A percentile compares a stretch with the other conserved stretches of the same genome.
phyloP scores from a whole-genome alignment of 352 stramenopile species.

The Achlya hypogyna region DNA sequence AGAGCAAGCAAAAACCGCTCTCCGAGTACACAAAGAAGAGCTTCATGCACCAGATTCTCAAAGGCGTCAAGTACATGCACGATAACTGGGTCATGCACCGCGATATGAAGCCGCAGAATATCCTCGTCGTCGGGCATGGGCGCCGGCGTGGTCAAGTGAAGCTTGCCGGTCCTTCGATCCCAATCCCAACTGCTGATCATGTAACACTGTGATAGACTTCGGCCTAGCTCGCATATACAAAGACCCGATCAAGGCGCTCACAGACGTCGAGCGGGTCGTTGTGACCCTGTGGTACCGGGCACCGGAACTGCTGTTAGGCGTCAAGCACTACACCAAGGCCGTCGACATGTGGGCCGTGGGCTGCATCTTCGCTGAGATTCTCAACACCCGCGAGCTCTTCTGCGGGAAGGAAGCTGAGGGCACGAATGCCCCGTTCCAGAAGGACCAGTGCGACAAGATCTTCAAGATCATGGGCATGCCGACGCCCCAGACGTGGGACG shows the following conservation, averaged over 20 bases:
- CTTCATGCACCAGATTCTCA: constrained; percentile 88
- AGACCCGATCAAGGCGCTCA: constrained; percentile 81
- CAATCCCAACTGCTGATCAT: background rate
- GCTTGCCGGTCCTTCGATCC: constrained; percentile 31
- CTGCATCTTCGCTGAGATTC: constrained; percentile 93
- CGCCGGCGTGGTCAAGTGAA: constrained; percentile 81
- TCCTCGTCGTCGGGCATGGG: constrained; percentile 84
- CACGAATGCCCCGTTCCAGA: constrained; percentile 83
- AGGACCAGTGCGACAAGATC: constrained; percentile 85
- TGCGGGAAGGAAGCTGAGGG: constrained; percentile 82
- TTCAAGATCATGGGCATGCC: constrained; percentile 87
- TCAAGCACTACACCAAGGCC: constrained; percentile 88
- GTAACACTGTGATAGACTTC: constrained; percentile 44
- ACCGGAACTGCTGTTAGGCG: constrained; percentile 89
- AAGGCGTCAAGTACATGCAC: constrained; percentile 91
- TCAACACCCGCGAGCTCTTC: constrained; percentile 82
- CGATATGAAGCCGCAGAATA: constrained; percentile 90
- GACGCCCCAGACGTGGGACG: constrained; percentile 73
- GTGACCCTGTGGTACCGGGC: constrained; percentile 96
- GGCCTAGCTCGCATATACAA: constrained; percentile 82
- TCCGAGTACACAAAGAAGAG: constrained; percentile 89
- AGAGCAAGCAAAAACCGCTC: constrained; percentile 81
- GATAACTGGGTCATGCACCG: constrained; percentile 90
- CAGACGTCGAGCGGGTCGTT: constrained; percentile 85
- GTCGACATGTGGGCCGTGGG: constrained; percentile 96